A percentile compares a stretch with the other conserved stretches of the same genome.
phyloP scores from a whole-genome alignment of 108 stramenopile genomes.

The Nitzschia sp. region DNA sequence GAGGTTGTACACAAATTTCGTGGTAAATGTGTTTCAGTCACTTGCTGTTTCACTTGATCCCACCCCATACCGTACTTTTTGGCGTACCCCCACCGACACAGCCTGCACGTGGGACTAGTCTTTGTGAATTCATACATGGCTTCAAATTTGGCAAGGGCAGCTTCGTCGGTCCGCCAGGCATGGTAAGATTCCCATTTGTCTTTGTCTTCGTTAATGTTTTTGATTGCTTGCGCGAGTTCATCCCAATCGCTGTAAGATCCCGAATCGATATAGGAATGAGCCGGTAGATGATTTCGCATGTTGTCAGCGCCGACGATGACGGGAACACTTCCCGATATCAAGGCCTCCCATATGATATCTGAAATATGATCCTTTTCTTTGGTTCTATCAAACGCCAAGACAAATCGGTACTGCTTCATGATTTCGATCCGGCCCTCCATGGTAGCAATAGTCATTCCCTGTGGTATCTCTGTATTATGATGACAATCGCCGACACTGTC shows the following conservation, averaged over 20 bases:
- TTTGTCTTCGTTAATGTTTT: slow-evolving; percentile 42
- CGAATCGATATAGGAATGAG: slow-evolving; percentile 46
- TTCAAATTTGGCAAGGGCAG: slow-evolving; percentile 33
- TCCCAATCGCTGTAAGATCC: slow-evolving; percentile 37
- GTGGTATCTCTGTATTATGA: slow-evolving; percentile 44
- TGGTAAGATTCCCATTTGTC: slow-evolving; percentile 68
- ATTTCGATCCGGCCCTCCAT: slow-evolving; percentile 42
- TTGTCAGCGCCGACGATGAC: slow-evolving; percentile 70
- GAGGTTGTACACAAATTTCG: slow-evolving; percentile 42
- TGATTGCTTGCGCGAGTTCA: slow-evolving; percentile 44
- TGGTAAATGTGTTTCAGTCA: slow-evolving; percentile 33
- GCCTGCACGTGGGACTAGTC: slow-evolving; percentile 42
- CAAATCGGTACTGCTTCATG: slow-evolving; percentile 57
- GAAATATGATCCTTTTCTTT: slow-evolving; percentile 70
- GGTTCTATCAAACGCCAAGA: slow-evolving; percentile 62
- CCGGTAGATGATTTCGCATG: slow-evolving; percentile 48
- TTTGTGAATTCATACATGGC: slow-evolving; percentile 42
- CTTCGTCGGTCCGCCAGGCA: slow-evolving; percentile 55
- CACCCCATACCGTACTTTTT: slow-evolving; percentile 68
- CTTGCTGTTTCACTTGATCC: slow-evolving; percentile 51
- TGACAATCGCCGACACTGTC: slow-evolving; percentile 36
- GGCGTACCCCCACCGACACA: slow-evolving; percentile 77
- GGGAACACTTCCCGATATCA: slow-evolving; percentile 66
- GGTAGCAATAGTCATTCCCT: slow-evolving; percentile 28
- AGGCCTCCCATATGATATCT: slow-evolving; percentile 62